phyloP scores from a whole-genome alignment of 2,329 filamentous ascomycete genomes.

The Neofusicoccum kwambonambiense region DNA sequence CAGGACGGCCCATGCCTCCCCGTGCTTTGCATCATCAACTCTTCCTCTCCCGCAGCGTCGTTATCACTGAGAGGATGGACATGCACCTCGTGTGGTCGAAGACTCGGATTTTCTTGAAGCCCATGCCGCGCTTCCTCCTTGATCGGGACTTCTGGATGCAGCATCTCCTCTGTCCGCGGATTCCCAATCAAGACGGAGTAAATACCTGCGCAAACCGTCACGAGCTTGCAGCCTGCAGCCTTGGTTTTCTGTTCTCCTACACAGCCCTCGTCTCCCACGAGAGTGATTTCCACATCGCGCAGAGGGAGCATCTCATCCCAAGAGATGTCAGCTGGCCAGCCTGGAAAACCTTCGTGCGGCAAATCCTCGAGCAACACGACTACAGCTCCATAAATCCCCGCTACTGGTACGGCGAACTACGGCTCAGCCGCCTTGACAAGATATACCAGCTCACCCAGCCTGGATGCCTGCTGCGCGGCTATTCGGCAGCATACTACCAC shows the following conservation, averaged over 20 bases:
- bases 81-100: slow-evolving; percentile 20
- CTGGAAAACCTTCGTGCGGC: not conserved
- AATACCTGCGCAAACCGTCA: no score
- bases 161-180: not conserved
- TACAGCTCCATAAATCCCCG: slow-evolving; percentile 19
- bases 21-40: slow-evolving; percentile 17
- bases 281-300: slow-evolving; percentile 37
- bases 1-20: not conserved
- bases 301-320: slow-evolving; percentile 33
- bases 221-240: no score
- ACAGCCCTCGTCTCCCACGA: slow-evolving; percentile 36
- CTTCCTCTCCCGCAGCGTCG: not conserved
- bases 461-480: not conserved
- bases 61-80: slow-evolving; percentile 17
- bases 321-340: slow-evolving; percentile 7
- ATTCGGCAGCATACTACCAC: not conserved
- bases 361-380: not conserved
- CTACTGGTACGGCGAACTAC: slow-evolving; percentile 37
- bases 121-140: slow-evolving; percentile 35
- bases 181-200: not conserved
- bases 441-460: not conserved
- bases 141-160: slow-evolving; percentile 31
- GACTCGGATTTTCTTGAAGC: slow-evolving; percentile 33
- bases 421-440: slow-evolving; percentile 12
- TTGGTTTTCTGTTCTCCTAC: slow-evolving; percentile 40